These are phyloP conservation scores for Kwoniella newhampshirensis DNA, from an alignment of 768 basidiomycete species.

Conservation along the genomic window DNA sequence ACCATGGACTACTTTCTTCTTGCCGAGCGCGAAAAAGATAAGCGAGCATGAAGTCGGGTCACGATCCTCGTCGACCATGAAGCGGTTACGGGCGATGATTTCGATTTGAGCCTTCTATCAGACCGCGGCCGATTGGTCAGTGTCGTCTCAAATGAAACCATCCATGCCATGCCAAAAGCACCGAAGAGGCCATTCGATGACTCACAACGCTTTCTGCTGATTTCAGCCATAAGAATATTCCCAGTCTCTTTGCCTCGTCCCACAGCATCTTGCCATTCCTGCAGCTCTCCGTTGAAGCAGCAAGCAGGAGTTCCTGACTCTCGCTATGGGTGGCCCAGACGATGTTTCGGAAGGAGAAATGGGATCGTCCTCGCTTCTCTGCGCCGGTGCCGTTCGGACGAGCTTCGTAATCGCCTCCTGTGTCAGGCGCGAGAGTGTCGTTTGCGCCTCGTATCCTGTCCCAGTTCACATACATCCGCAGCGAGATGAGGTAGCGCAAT, in stretches of 20 bases:
- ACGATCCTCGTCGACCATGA: constrained; percentile 78
- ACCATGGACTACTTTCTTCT: constrained; percentile 85
- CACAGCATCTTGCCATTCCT: constrained; percentile 77
- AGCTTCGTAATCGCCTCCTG: not conserved
- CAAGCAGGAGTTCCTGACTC: constrained; percentile 78
- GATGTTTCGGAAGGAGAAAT: constrained; percentile 68
- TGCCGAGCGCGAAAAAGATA: constrained; percentile 92
- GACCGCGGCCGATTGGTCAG: not conserved
- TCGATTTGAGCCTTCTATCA: constrained; percentile 64
- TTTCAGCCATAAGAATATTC: constrained; percentile 82
- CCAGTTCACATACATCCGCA: constrained; percentile 86
- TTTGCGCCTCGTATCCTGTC: constrained; percentile 63
- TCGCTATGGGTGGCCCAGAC: constrained; percentile 97
- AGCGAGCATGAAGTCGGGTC: constrained; percentile 88
- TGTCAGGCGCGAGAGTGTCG: constrained; percentile 25
- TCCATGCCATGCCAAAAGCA: constrained; percentile 1
- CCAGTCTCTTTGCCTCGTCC: constrained; percentile 81
- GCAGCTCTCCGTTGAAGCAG: constrained; percentile 69
- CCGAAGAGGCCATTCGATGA: not conserved
- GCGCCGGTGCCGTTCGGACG: not conserved
- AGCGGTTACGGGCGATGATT: constrained; percentile 84
- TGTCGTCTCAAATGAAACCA: not conserved
- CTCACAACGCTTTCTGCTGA: constrained; percentile 75
- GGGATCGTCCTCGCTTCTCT: constrained; percentile 17
- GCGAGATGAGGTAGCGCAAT: constrained; percentile 84